Base-by-base conservation (phyloP, 768 basidiomycete species). In the Lentinula guzmanii region DNA sequence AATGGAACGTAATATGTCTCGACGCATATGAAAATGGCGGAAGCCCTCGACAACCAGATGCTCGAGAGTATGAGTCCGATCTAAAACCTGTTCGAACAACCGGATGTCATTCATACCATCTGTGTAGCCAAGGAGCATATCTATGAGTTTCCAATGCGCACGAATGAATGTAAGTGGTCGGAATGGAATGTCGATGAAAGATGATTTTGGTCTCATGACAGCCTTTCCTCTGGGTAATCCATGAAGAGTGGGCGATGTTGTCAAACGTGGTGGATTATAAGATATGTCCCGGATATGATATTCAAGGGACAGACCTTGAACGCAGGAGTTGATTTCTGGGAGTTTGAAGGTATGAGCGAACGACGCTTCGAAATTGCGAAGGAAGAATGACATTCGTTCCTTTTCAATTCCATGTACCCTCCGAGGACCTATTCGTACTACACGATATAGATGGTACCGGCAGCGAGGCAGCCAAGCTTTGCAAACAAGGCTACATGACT, bases 31-130 rank as follows among this genome's bases (percentile, higher is more conserved):
- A n/a, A 46, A 51, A 13, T 34, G 8, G 33, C 48, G 21, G 24
- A 50, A 59, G 10, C 35, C 28, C 33, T 59, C 58, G 34, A 59
- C 24, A 21, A 46, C 58, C n/a, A 59, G 31, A 48, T 59, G 58
- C n/a, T 59, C 58, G n/a, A 59, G 58, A 15, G 18, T 10, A 5
- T 59, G 43, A 2, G 28, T 59, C 2, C 48, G 45, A 28, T 39
- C 34, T 16, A 59, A 41, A 15, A 59, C n/a, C 46, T n/a, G 58
- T 15, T 59, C 58, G 24, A 59, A 59, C 21, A 43, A 2, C 13
- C n/a, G 8, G 33, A 48, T 11, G 34, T 59, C 58, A 28, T 18
- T 18, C n/a, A 34, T 45, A 50, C 7, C 28, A 16, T 50, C 18
- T 11, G 2, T 9, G 13, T 33, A 1, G 8, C 35, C 24, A 28